phyloP scores from a whole-genome alignment of 2,329 filamentous ascomycete species.

The Aspergillus ochraceoroseus region DNA sequence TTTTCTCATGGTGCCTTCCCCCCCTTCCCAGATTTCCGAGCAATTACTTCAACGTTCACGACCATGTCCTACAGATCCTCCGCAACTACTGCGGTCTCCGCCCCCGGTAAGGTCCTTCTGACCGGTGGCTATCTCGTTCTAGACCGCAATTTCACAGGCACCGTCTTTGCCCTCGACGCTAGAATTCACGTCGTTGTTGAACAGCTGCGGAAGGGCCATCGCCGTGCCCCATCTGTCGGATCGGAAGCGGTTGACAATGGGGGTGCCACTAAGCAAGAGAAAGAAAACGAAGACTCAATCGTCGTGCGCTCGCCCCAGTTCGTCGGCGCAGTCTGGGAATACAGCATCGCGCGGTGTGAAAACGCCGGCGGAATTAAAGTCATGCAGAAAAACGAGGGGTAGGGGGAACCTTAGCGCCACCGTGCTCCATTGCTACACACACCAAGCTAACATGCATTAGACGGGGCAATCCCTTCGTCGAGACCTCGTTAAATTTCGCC shows the following conservation, averaged over 20 bases:
- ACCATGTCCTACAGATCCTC: conserved; percentile 20
- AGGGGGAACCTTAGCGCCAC: too few species aligned
- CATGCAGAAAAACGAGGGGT: conserved; percentile 55
- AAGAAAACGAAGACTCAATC: conserved; percentile 63
- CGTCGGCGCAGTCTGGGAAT: conserved; percentile 77
- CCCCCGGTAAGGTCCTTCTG: conserved; percentile 91
- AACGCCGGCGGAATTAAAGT: conserved; percentile 74
- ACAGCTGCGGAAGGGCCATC: conserved; percentile 44
- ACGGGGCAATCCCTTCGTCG: conserved; percentile 76
- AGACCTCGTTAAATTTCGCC: conserved; percentile 82
- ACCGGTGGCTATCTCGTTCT: conserved; percentile 94
- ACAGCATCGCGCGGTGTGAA: conserved; percentile 67
- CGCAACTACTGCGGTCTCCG: conserved; percentile 62
- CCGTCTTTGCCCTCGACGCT: conserved; percentile 61
- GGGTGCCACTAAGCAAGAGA: conserved; percentile 46
- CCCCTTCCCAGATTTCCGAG: conserved; percentile 1
- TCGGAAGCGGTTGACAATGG: conserved; percentile 17
- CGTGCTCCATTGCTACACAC: too few species aligned
- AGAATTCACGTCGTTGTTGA: conserved; percentile 59
- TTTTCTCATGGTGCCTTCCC: neutral
- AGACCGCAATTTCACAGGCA: conserved; percentile 75
- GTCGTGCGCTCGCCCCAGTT: conserved; percentile 92
- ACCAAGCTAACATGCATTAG: conserved; percentile 33
- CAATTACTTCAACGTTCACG: neutral
- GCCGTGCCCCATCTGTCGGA: conserved; percentile 16